Base-by-base conservation (phyloP, 805 yeast species). In the Candida succiphila region DNA sequence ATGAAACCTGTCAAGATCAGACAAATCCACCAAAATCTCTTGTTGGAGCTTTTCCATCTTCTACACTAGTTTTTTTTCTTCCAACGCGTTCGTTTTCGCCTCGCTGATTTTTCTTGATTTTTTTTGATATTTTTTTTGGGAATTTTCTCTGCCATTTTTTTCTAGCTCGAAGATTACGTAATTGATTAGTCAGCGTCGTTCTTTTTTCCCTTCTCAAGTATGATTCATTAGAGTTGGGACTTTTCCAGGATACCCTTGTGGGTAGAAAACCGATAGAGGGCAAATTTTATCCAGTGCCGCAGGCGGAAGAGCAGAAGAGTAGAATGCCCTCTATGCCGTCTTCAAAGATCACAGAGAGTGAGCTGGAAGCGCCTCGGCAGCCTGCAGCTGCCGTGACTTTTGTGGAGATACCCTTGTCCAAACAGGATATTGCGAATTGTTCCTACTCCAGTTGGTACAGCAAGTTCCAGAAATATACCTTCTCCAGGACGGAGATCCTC, bases 391-490 rank as follows among this genome's bases (percentile, higher is more conserved):
- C 38, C 17, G 48, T 39, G n/a, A 30, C 39, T 3, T 54, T 57
- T 32, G 37, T 30, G 9, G 52, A 52, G 17, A 30, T 54, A 17
- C 37, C 44, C 3, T 33, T 51, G 4, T 46, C 67, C 4, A 52
- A 45, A 23, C 49, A 53, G 8, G 75, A 75, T 27, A 52, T 77
- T 12, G 44, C 65, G 29, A 65, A 67, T 49, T 76, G 83, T 39
- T 51, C 66, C 12, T 76, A 65, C 43, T 69, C 83, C 0, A 46
- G 57, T 4, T 82, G 94, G 94, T 69, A 77, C 45, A 49, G 61
- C 5, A 45, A 52, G 25, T 79, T 75, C 46, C 58, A 62, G 36
- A 49, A 56, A 5, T 52, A 69, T 35, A 57, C 68, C 0, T 34
- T 40, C 4, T 77, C 86, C 2, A 63, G 63, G 35, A 56, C 77